phyloP scores from a whole-genome alignment of 2,329 filamentous ascomycete genomes.

The Lachnellula cervina region DNA sequence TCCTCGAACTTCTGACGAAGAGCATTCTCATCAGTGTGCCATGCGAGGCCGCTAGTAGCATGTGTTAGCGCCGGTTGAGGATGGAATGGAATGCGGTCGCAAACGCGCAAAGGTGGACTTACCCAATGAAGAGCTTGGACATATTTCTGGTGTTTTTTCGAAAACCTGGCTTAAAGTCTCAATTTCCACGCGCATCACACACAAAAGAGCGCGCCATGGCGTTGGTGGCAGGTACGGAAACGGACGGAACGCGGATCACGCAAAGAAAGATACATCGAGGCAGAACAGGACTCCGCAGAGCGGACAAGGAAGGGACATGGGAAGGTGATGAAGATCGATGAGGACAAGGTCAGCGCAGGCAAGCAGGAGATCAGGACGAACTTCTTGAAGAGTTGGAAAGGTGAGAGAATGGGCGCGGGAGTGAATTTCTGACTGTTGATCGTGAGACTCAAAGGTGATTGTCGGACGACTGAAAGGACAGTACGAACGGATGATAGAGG shows the following conservation, averaged over 20 bases:
- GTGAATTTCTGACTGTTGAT: constrained; percentile 2
- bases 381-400: constrained; percentile 27
- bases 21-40: constrained; percentile 91
- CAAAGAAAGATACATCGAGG: constrained; percentile 35
- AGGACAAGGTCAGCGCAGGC: constrained; percentile 28
- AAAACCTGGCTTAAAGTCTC: constrained; percentile 34
- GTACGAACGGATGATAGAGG: constrained; percentile 21
- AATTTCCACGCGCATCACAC: constrained; percentile 34
- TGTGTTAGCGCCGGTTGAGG: constrained; percentile 11
- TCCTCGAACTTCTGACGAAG: constrained; percentile 89
- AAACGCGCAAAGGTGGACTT: constrained; percentile 36
- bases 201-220: constrained; percentile 31
- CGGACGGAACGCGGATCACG: constrained; percentile 28
- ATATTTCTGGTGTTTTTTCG: constrained; percentile 46
- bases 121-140: constrained; percentile 96
- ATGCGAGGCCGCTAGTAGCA: constrained; percentile 79
- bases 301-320: constrained; percentile 27
- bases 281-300: constrained; percentile 31
- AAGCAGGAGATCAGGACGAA: constrained; percentile 34
- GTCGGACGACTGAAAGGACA: constrained; percentile 31
- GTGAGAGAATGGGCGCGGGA: constrained; percentile 10
- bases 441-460: background rate
- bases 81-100: background rate
- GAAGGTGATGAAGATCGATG: constrained; percentile 27
- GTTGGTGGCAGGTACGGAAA: constrained; percentile 28